Evolutionary conservation across 306 rosid species (phyloP), one percentile per base, ranked within the genome.

Genomic region (Amphicarpaea edgeworthii): DNA sequence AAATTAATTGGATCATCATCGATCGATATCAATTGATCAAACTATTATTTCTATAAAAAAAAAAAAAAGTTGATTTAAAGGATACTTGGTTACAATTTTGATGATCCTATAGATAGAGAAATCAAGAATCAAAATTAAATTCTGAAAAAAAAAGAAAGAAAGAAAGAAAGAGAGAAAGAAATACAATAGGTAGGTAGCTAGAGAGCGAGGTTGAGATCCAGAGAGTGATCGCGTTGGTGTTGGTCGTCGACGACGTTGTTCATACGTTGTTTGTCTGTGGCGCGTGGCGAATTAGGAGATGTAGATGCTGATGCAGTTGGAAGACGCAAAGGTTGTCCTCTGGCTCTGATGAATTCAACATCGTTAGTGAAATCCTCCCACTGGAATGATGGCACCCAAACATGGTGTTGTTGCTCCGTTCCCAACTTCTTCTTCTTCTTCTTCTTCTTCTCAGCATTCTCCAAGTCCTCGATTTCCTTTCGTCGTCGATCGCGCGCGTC

Each of bases 341-440:
- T n/a, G n/a, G n/a, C 43, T 85, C 40, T 20, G 40, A 82, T 20
- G 40, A 82, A 79, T 16, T 42, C 50, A 11, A 82, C 14, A 0
- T 82, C 72, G 15, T n/a, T 38, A 0, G 50, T 70, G 24, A 85
- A 86, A 83, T 86, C 85, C 3, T 76, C 79, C 53, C 17, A 3
- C 6, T 79, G 73, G 15, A 86, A 86, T 0, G 62, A 68, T 0
- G 86, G 86, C 15, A 76, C 79, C 86, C 89, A 85, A 17, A 17
- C 64, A 0, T 23, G 4, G 4, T 15, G 8, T 19, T 15, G 8
- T 19, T 23, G 9, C 8, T 40, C 15, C 78, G 34, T 9, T 12
- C n/a, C 66, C 68, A 21, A 41, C 3, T 8, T 55, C 3, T 6
- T 55, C 17, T 10, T 43, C 1, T 14, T 55, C 17, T 10, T 43